Evolutionary conservation across 2,329 filamentous ascomycete genomes (phyloP).

Genomic region (Colletotrichum trifolii): DNA sequence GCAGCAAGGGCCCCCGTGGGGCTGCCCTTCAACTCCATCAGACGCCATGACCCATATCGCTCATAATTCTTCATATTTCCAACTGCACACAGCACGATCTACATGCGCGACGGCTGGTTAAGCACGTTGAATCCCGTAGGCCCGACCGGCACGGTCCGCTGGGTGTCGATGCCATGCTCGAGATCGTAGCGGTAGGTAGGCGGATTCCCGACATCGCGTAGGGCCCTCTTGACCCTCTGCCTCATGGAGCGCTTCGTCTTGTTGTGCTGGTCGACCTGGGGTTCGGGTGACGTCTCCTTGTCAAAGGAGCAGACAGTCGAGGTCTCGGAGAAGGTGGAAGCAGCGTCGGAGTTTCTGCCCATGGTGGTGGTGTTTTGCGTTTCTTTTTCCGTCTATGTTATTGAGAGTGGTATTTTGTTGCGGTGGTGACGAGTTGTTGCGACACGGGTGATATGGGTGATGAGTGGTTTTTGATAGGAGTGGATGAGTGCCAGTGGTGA

Average conservation of each 20-base stretch:
- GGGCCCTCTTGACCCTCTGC: constrained; percentile 25
- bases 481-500: background rate
- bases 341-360: constrained; percentile 9
- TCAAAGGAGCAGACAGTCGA: constrained; percentile 32
- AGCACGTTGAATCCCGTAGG: constrained; percentile 30
- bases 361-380: constrained; percentile 13
- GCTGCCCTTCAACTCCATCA: constrained; percentile 5
- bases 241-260: constrained; percentile 24
- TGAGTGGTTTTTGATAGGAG: background rate
- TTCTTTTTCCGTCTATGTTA: background rate
- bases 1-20: constrained; percentile 7
- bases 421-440: no score
- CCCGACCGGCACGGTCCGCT: constrained; percentile 15
- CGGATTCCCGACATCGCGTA: constrained; percentile 29
- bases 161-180: constrained; percentile 28
- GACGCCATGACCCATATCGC: constrained; percentile 22
- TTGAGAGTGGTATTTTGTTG: background rate
- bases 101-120: constrained; percentile 31
- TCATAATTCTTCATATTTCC: background rate
- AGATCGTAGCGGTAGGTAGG: constrained; percentile 33
- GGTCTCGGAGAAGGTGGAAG: constrained; percentile 20
- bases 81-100: background rate
- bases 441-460: background rate
- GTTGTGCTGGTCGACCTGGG: background rate
- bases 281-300: constrained; percentile 18